Conservation (phyloP, 768 basidiomycete species). For the Tricholoma furcatifolium region DNA sequence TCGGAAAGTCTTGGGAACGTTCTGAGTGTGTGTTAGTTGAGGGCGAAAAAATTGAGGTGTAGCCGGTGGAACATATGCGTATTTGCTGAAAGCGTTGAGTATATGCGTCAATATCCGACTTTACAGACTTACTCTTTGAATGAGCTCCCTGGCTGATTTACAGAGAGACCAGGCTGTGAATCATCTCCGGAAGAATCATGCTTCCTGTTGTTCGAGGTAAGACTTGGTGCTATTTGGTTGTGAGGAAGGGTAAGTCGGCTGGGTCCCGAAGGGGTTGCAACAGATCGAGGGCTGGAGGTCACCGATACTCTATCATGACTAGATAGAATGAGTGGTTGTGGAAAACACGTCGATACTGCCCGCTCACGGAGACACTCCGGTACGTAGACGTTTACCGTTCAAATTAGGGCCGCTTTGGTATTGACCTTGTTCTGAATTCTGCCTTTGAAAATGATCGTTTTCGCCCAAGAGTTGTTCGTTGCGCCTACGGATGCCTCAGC, state of each 20-base stretch:
- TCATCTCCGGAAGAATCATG: slow-evolving; percentile 21
- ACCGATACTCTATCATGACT: slow-evolving; percentile 27
- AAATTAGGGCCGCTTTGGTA: slow-evolving; percentile 40
- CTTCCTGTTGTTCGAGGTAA: slow-evolving; percentile 28
- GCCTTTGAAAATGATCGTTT: slow-evolving; percentile 47
- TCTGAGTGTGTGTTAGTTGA: slow-evolving; percentile 41
- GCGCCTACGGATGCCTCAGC: slow-evolving; percentile 33
- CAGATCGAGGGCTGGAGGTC: slow-evolving; percentile 62
- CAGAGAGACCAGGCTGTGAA: slow-evolving; percentile 16
- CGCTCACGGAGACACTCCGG: slow-evolving; percentile 42
- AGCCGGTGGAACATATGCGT: slow-evolving; percentile 56
- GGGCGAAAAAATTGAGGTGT: slow-evolving; percentile 39
- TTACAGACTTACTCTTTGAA: slow-evolving; percentile 27
- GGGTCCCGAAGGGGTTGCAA: slow-evolving; percentile 54
- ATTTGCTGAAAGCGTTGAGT: slow-evolving; percentile 48
- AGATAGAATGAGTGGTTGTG: slow-evolving; percentile 9
- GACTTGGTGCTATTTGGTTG: slow-evolving; percentile 50
- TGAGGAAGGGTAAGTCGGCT: slow-evolving; percentile 67
- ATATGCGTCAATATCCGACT: slow-evolving; percentile 17
- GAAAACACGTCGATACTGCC: background rate
- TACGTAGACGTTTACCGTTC: slow-evolving; percentile 68
- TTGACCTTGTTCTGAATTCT: slow-evolving; percentile 23
- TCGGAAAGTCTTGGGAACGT: slow-evolving; percentile 37
- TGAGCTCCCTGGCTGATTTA: slow-evolving; percentile 38
- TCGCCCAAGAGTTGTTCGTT: slow-evolving; percentile 49